A percentile compares a stretch with the other conserved stretches of the same genome.
These are phyloP conservation scores for Saccharomycopsis sp. DNA, from an alignment of 805 yeast species.

Conservation along the genomic window DNA sequence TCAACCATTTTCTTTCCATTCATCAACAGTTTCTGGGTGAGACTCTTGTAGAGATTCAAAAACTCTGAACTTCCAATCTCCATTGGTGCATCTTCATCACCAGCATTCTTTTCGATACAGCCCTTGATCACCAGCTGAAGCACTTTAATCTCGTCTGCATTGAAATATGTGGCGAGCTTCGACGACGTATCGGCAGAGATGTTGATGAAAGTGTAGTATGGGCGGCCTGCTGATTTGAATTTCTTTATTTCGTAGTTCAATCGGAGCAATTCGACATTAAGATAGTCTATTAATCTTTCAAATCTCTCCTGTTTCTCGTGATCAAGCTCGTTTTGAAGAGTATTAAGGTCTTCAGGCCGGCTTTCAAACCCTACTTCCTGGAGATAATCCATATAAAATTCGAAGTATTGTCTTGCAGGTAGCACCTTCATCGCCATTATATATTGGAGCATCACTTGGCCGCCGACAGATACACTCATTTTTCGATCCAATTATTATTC, in stretches of 20 bases:
- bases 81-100: constrained; percentile 1
- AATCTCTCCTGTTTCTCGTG: constrained; percentile 5
- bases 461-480: constrained; percentile 2
- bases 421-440: constrained; percentile 15
- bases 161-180: constrained; percentile 11
- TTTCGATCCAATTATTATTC: neutral
- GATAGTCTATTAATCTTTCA: constrained; percentile 5
- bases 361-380: neutral
- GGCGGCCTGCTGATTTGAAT: constrained; percentile 9
- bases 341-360: neutral
- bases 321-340: neutral
- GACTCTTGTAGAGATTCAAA: constrained; percentile 9
- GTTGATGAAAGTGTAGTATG: constrained; percentile 16
- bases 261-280: constrained; percentile 14
- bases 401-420: constrained; percentile 3
- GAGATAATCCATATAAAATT: constrained; percentile 8
- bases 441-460: constrained; percentile 16
- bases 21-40: constrained; percentile 12
- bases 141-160: constrained; percentile 17
- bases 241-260: constrained; percentile 16
- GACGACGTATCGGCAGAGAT: constrained; percentile 11
- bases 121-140: constrained; percentile 9
- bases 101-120: constrained; percentile 4
- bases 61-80: constrained; percentile 11
- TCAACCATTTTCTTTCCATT: constrained; percentile 13